Percentiles rank a stretch among this genome's conserved stretches.
These are phyloP conservation scores for Rhizophora mangle DNA, from an alignment of 345 rosid genomes.

Conservation along the genomic window DNA sequence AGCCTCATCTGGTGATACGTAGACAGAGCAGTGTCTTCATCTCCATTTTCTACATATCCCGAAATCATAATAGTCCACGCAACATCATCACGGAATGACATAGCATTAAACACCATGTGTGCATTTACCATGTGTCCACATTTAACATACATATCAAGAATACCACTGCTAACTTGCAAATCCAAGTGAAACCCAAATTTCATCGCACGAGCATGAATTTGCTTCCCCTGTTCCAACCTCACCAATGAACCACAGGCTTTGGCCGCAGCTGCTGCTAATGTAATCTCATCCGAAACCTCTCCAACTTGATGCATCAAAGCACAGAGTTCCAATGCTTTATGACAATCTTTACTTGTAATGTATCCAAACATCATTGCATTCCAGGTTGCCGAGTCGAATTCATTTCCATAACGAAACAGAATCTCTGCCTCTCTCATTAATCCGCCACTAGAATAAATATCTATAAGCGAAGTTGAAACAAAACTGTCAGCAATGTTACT, in stretches of 20 bases:
- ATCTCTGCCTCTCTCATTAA: constrained; percentile 49
- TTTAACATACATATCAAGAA: constrained; percentile 62
- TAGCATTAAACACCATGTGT: constrained; percentile 34
- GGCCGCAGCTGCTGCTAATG: constrained; percentile 42
- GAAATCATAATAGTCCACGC: constrained; percentile 74
- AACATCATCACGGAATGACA: constrained; percentile 49
- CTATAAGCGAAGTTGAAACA: constrained; percentile 57
- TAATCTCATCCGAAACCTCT: constrained; percentile 43
- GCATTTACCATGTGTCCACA: constrained; percentile 55
- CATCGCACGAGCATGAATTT: constrained; percentile 45
- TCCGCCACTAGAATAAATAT: constrained; percentile 45
- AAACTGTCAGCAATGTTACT: constrained; percentile 32
- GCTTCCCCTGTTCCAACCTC: constrained; percentile 41
- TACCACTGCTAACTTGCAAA: constrained; percentile 47
- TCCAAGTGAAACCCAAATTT: constrained; percentile 46
- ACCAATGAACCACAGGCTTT: constrained; percentile 51
- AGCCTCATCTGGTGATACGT: constrained; percentile 56
- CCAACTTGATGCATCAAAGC: constrained; percentile 41
- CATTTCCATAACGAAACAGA: constrained; percentile 33
- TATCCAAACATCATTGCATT: constrained; percentile 62
- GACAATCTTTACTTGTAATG: constrained; percentile 31
- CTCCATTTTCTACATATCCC: constrained; percentile 64
- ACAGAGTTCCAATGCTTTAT: constrained; percentile 45
- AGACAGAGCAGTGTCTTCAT: constrained; percentile 45
- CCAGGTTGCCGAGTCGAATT: constrained; percentile 46